phyloP scores from a whole-genome alignment of 345 rosid species.

The Populus simonii region DNA sequence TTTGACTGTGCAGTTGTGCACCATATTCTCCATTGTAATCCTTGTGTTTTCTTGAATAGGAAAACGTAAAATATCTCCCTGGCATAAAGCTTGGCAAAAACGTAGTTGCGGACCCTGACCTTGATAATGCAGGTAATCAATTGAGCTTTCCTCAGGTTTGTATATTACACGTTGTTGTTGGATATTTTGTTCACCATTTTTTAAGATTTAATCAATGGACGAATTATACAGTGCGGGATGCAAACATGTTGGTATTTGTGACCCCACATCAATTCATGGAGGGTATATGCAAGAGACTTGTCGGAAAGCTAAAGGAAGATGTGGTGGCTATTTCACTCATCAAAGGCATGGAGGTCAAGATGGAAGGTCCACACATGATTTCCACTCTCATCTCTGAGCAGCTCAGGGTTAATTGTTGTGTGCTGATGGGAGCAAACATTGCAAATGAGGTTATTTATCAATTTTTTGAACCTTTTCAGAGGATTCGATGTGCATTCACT shows the following conservation, averaged over 20 bases:
- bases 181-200: not conserved
- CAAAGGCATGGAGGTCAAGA: slow-evolving; percentile 95
- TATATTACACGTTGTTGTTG: not conserved
- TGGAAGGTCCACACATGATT: slow-evolving; percentile 94
- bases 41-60: slow-evolving; percentile 37
- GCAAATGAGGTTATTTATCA: slow-evolving; percentile 69
- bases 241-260: slow-evolving; percentile 89
- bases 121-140: slow-evolving; percentile 75
- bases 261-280: slow-evolving; percentile 95
- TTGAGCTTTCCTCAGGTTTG: slow-evolving; percentile 8
- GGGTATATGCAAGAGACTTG: slow-evolving; percentile 75
- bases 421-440: slow-evolving; percentile 94
- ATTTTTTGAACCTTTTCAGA: not conserved
- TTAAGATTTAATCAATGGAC: not conserved
- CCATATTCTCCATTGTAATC: not conserved
- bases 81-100: slow-evolving; percentile 84
- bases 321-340: slow-evolving; percentile 86
- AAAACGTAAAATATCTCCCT: slow-evolving; percentile 87
- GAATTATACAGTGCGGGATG: slow-evolving; percentile 60
- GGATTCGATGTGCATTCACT: not conserved
- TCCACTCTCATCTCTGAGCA: slow-evolving; percentile 68
- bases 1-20: not conserved
- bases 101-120: slow-evolving; percentile 83
- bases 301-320: slow-evolving; percentile 56
- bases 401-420: slow-evolving; percentile 76